These are phyloP conservation scores for Buxus sempervirens DNA, from an alignment of 164 flowering plant genomes.

Conservation along the genomic window DNA sequence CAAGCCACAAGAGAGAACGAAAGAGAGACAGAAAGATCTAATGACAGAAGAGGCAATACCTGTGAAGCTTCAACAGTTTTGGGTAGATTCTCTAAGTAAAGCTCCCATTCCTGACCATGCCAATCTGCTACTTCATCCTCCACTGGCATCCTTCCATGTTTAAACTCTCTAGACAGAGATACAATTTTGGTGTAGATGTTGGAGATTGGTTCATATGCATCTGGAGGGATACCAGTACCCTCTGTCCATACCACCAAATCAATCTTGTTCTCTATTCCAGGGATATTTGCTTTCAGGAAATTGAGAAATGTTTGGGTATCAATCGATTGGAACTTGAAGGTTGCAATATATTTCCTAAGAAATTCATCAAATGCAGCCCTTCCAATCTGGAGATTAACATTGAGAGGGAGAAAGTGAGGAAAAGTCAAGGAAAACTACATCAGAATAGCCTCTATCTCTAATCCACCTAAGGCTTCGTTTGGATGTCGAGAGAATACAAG, in stretches of 20 bases:
- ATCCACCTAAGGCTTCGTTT: too few relatives aligned
- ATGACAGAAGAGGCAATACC: slow-evolving; percentile 36
- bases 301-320: slow-evolving; percentile 82
- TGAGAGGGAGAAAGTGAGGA: too few relatives aligned
- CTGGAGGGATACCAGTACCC: slow-evolving; percentile 93
- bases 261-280: slow-evolving; percentile 77
- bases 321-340: slow-evolving; percentile 89
- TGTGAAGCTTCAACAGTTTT: slow-evolving; percentile 74
- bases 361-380: slow-evolving; percentile 92
- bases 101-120: slow-evolving; percentile 93
- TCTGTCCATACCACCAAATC: slow-evolving; percentile 77
- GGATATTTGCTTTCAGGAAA: slow-evolving; percentile 75
- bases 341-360: slow-evolving; percentile 77
- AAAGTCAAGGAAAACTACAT: slow-evolving; percentile 8
- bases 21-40: too few relatives aligned
- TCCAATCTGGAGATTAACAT: slow-evolving; percentile 57
- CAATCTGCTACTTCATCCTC: slow-evolving; percentile 93
- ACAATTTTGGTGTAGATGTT: slow-evolving; percentile 67
- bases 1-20: too few relatives aligned
- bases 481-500: too few relatives aligned
- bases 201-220: slow-evolving; percentile 89
- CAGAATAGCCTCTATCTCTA: background rate
- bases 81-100: slow-evolving; percentile 80
- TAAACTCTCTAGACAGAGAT: slow-evolving; percentile 71
- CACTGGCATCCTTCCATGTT: slow-evolving; percentile 75